A percentile compares a stretch with the other conserved stretches of the same genome.
Evolutionary conservation across 495 filamentous ascomycete species (phyloP).

Genomic region (Lophiostoma macrostomum): DNA sequence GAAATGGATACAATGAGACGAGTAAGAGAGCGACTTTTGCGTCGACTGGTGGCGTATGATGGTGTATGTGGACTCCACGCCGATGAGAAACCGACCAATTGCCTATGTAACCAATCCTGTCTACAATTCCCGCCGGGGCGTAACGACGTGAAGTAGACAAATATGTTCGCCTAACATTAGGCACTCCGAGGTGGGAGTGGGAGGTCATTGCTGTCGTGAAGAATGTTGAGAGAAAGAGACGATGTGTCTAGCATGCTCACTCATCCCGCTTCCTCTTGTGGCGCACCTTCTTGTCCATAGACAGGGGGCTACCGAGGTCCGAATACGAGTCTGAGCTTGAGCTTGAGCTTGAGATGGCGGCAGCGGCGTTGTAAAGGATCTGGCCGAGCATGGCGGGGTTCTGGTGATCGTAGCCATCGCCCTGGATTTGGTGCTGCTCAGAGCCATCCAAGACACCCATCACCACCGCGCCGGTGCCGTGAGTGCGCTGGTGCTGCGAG

Average conservation of each 20-base stretch:
- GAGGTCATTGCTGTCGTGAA: not conserved
- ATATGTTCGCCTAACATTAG: slow-evolving; percentile 26
- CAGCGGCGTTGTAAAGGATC: slow-evolving; percentile 73
- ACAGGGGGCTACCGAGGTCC: slow-evolving; percentile 3
- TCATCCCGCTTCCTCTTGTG: slow-evolving; percentile 37
- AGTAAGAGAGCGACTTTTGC: slow-evolving; percentile 31
- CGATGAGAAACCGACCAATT: slow-evolving; percentile 18
- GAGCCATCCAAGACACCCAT: slow-evolving; percentile 78
- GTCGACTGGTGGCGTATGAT: too few relatives aligned
- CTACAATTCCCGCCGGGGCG: slow-evolving; percentile 29
- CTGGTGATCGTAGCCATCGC: slow-evolving; percentile 48
- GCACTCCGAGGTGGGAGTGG: slow-evolving; percentile 23
- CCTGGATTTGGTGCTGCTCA: slow-evolving; percentile 50
- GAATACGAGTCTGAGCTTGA: slow-evolving; percentile 28
- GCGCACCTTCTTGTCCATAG: slow-evolving; percentile 30
- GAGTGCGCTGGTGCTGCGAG: slow-evolving; percentile 90
- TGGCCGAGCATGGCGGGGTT: slow-evolving; percentile 64
- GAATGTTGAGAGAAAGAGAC: not conserved
- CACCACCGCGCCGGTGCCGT: slow-evolving; percentile 82
- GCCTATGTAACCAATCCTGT: slow-evolving; percentile 14
- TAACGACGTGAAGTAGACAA: slow-evolving; percentile 34
- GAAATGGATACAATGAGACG: slow-evolving; percentile 19
- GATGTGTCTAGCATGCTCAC: not conserved
- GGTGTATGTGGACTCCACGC: slow-evolving; percentile 9
- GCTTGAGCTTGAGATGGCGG: slow-evolving; percentile 43